Conservation (phyloP, 441 rosid genomes). For the Eruca vesicaria region DNA sequence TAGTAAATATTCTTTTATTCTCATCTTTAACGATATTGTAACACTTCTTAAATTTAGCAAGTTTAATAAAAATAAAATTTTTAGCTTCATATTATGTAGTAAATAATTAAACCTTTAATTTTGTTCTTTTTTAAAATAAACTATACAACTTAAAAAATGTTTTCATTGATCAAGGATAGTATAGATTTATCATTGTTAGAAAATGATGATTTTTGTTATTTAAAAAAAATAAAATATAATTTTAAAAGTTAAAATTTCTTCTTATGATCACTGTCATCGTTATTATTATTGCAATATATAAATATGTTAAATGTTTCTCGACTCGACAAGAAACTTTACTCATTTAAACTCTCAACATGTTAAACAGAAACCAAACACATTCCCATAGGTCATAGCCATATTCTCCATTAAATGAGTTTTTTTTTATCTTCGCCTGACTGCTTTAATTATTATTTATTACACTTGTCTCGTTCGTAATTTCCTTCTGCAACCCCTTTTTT, state of each 20-base stretch:
- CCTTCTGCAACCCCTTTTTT: neutral
- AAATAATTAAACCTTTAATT: too few relatives aligned
- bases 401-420: slow-evolving; percentile 16
- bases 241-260: neutral
- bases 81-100: too few relatives aligned
- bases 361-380: neutral
- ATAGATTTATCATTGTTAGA: too few relatives aligned
- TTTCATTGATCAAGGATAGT: too few relatives aligned
- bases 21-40: too few relatives aligned
- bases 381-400: slow-evolving; percentile 15
- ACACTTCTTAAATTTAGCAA: too few relatives aligned
- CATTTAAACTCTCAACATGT: slow-evolving; percentile 28
- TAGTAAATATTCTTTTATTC: too few relatives aligned
- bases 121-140: too few relatives aligned
- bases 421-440: slow-evolving; percentile 18
- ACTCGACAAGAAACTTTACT: slow-evolving; percentile 24
- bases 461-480: neutral
- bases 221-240: too few relatives aligned
- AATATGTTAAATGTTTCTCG: slow-evolving; percentile 2
- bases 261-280: slow-evolving; percentile 4
- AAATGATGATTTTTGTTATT: too few relatives aligned
- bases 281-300: slow-evolving; percentile 3
- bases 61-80: too few relatives aligned
- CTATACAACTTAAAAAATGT: too few relatives aligned
- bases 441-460: slow-evolving; percentile 13